Percentiles rank a stretch among this genome's conserved stretches.
phyloP scores from a whole-genome alignment of 192 early-diverging fungal genomes.

The Oehlia diaphana region DNA sequence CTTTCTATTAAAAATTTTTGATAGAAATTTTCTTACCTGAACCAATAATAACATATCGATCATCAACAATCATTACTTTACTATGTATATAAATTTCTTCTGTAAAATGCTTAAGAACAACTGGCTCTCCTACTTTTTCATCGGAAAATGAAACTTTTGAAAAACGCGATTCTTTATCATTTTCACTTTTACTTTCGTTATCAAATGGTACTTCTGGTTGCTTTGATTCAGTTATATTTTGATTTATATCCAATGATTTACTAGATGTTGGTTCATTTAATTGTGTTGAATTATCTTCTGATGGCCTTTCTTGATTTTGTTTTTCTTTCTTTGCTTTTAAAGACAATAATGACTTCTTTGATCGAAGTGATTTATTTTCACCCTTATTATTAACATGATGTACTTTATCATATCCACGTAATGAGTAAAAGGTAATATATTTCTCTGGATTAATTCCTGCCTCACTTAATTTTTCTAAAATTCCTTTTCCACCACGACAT shows the following conservation, averaged over 20 bases:
- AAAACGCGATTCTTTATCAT: neutral
- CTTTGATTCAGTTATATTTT: neutral
- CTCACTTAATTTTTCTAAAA: slow-evolving; percentile 57
- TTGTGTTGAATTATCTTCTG: too few species aligned
- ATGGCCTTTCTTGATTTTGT: neutral
- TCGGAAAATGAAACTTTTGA: neutral
- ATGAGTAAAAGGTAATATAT: slow-evolving; percentile 75
- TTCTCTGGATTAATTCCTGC: slow-evolving; percentile 58
- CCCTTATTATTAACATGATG: slow-evolving; percentile 35
- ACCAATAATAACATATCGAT: slow-evolving; percentile 78
- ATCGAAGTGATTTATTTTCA: slow-evolving; percentile 26
- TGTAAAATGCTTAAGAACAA: slow-evolving; percentile 53
- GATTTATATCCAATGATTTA: neutral
- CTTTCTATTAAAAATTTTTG: too few species aligned
- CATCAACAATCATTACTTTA: slow-evolving; percentile 87
- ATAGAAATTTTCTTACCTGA: slow-evolving; percentile 45
- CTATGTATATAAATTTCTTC: slow-evolving; percentile 88
- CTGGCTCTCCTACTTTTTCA: slow-evolving; percentile 2
- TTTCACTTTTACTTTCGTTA: too few species aligned
- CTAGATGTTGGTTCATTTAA: neutral
- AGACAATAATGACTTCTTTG: slow-evolving; percentile 4
- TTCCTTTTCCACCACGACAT: slow-evolving; percentile 69
- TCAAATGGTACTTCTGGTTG: neutral
- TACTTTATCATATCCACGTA: slow-evolving; percentile 73
- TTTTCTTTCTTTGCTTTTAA: neutral